phyloP scores from a whole-genome alignment of 371 early-diverging fungal species.

The Actinomucor elegans region DNA sequence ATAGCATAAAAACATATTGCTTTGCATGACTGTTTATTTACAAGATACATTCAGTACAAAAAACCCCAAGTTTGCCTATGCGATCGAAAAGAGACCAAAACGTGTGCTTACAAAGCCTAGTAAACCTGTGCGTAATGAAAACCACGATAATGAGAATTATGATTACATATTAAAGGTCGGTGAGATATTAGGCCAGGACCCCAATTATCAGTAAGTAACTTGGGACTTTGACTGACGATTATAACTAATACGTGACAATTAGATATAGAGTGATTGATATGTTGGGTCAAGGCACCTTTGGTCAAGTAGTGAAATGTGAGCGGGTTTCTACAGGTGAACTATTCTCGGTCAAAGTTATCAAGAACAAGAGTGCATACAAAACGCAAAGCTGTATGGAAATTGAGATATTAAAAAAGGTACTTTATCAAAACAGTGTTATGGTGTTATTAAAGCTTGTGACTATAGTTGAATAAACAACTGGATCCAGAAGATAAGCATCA shows the following conservation, averaged over 20 bases:
- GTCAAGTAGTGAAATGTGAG: constrained; percentile 96
- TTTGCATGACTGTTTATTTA: constrained; percentile 50
- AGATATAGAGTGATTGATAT: constrained; percentile 88
- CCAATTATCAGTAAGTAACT: constrained; percentile 71
- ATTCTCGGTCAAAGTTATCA: constrained; percentile 96
- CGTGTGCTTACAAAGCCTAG: constrained; percentile 93
- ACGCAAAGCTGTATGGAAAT: constrained; percentile 96
- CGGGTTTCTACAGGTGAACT: constrained; percentile 81
- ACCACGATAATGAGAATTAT: constrained; percentile 89
- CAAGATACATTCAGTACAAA: constrained; percentile 69
- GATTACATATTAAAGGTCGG: constrained; percentile 96
- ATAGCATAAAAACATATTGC: not conserved
- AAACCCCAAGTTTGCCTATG: constrained; percentile 76
- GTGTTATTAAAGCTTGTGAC: too few species aligned
- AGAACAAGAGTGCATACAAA: constrained; percentile 92
- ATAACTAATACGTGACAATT: not conserved
- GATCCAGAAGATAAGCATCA: constrained; percentile 82
- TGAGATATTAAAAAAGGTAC: constrained; percentile 80
- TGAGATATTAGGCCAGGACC: constrained; percentile 82
- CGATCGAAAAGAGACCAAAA: constrained; percentile 74
- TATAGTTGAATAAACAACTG: constrained; percentile 74
- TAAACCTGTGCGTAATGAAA: constrained; percentile 86
- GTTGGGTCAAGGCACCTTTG: constrained; percentile 97
- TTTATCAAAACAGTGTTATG: too few species aligned
- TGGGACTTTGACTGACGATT: not conserved